Base-by-base conservation (phyloP, 768 basidiomycete genomes). In the Trichaptum fuscoviolaceum region DNA sequence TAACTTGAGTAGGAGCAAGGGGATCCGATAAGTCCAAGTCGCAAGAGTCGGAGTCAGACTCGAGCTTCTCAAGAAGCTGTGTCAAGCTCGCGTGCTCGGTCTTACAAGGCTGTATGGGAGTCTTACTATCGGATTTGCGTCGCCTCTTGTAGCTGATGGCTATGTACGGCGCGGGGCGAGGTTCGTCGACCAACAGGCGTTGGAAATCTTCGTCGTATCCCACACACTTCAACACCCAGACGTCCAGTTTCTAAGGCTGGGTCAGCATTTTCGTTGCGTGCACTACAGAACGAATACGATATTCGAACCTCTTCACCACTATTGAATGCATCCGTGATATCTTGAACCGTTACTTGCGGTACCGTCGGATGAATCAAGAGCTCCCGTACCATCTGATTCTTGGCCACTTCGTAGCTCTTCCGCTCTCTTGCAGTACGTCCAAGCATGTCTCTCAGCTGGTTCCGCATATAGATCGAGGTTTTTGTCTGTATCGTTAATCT, bases 181-280 rank as follows among this genome's bases (percentile, higher is more conserved):
- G 71, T 25, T 73, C 74, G 26, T 74, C 71, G 20, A 73, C 71
- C 4, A 82, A 65, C 5, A 74, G 70, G 12, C 66, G 65, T 66
- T 81, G 80, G 62, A 81, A 79, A 0, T 74, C 68, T 5, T 69
- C 69, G 61, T 82, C 78, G 60, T 82, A 82, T 2, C 74, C 79
- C 20, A 80, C 72, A 63, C 81, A 82, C 65, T 80, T 77, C 77
- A 81, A 73, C 0, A 75, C 76, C 76, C 77, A 80, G 0, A 79
- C 76, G 0, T 63, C 66, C 78, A 80, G 59, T 15, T 59, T 2
- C 27, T 61, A 17, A 57, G 57, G 12, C 25, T 0, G 27, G 24
- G n/a, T 61, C 9, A 34, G 15, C 57, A 61, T 17, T 17, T 17
- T 10, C 17, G 1, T n/a, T n/a, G n/a, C 18, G 7, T 23, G 10